A percentile compares a stretch with the other conserved stretches of the same genome.
These are phyloP conservation scores for Alternaria novae-zelandiae DNA, from an alignment of 2,329 filamentous ascomycete species.

Conservation along the genomic window DNA sequence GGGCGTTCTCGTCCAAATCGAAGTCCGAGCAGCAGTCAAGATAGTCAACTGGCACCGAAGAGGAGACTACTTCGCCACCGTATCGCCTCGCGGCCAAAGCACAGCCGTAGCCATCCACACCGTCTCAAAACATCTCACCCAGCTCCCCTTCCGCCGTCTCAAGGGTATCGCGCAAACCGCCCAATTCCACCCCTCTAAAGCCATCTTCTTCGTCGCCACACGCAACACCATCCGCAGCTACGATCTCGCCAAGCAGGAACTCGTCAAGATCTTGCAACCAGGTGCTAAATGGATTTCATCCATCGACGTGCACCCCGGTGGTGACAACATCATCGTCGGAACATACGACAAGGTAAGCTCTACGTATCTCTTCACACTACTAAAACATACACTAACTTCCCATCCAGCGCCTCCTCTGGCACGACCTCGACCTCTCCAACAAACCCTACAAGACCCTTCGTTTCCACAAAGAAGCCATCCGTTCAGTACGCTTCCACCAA, in stretches of 20 bases:
- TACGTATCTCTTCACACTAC: fast-evolving
- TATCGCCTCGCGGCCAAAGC: conserved; percentile 79
- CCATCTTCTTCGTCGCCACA: conserved; percentile 94
- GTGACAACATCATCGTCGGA: conserved; percentile 92
- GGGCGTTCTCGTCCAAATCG: conserved; percentile 80
- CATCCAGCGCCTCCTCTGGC: conserved; percentile 79
- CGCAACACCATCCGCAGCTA: conserved; percentile 93
- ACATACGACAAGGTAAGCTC: conserved; percentile 76
- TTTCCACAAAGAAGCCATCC: conserved; percentile 91
- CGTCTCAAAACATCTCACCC: conserved; percentile 90
- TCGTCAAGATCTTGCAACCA: conserved; percentile 91
- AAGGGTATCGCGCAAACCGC: conserved; percentile 83
- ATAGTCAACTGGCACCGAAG: conserved; percentile 91
- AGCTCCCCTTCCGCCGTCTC: conserved; percentile 85
- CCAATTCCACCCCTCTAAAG: conserved; percentile 91
- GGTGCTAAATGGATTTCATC: conserved; percentile 94
- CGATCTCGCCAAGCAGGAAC: conserved; percentile 87
- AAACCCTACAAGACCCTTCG: conserved; percentile 95
- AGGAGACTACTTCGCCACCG: conserved; percentile 92
- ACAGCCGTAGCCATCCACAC: conserved; percentile 93
- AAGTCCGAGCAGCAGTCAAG: conserved; percentile 81
- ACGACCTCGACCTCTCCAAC: conserved; percentile 89
- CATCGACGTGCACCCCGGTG: conserved; percentile 90
- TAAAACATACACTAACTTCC: not conserved
- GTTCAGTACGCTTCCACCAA: conserved; percentile 85